These are phyloP conservation scores for Talaromyces sp. DNA, from an alignment of 2,329 filamentous ascomycete genomes.

Conservation along the genomic window DNA sequence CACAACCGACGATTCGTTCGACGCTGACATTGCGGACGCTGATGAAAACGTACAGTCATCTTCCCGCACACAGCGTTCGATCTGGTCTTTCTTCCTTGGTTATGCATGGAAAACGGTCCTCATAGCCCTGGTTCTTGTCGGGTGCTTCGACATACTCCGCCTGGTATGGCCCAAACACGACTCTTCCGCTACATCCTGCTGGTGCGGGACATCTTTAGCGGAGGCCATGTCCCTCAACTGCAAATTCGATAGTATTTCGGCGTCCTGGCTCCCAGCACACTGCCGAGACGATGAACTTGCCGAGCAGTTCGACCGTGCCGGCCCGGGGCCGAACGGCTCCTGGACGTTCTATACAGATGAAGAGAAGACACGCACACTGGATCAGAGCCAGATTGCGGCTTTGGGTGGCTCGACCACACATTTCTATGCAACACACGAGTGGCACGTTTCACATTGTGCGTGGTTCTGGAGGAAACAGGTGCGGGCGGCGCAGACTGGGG, in stretches of 20 bases:
- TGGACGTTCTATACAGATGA: conserved; percentile 32
- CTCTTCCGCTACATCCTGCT: neutral
- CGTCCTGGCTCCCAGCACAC: conserved; percentile 32
- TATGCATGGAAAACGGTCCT: no score
- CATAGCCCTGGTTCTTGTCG: no score
- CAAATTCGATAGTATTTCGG: conserved; percentile 31
- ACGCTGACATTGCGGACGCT: no score
- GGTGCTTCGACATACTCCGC: no score
- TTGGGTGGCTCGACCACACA: conserved; percentile 18
- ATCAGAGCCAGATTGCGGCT: conserved; percentile 15
- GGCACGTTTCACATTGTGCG: conserved; percentile 31
- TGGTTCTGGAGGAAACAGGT: conserved; percentile 32
- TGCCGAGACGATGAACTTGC: conserved; percentile 33
- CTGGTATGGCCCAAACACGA: conserved; percentile 2
- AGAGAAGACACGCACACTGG: conserved; percentile 20
- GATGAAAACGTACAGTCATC: no score
- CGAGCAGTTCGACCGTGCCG: conserved; percentile 28
- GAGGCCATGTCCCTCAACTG: conserved; percentile 28
- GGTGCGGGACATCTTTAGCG: conserved; percentile 26
- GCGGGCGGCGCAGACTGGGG: conserved; percentile 14
- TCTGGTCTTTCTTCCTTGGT: no score
- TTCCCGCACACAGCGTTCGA: no score
- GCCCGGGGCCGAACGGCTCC: conserved; percentile 24
- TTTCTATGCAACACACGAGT: conserved; percentile 22
- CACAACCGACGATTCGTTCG: no score